Base-by-base conservation (phyloP, 192 early-diverging fungal genomes). In the Pilaira anomala region DNA sequence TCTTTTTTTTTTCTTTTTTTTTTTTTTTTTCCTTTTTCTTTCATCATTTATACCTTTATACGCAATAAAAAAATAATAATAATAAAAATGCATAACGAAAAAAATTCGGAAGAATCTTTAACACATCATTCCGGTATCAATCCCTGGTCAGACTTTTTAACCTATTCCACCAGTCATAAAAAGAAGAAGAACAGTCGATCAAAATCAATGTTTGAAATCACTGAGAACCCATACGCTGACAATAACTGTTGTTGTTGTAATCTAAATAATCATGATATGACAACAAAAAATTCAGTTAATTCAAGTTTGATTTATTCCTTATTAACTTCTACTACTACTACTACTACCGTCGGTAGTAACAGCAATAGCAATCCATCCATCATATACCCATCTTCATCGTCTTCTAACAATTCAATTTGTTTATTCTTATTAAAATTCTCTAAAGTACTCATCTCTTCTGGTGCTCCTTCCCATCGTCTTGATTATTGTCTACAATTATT, bases 401-500 rank as follows among this genome's bases (percentile, higher is more conserved):
- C n/a, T n/a, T n/a, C n/a, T n/a, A n/a, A n/a, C n/a, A 36, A 9
- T 4, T 36, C 33, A 1, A 36, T 39, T 19, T 26, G 55, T n/a
- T 28, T 45, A 16, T 65, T 65, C 29, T 24, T 65, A 13, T 44
- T 65, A 9, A 41, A 54, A 33, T 65, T 65, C 11, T 33, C 52
- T 25, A 41, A 54, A 65, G 40, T 41, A 7, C 45, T 65, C 1
- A 41, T 56, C 46, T 28, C 36, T 11, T 44, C 26, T 6, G 63
- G 63, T 25, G 63, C 63, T 3, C 63, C 63, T 7, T 65, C 52
- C 16, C 63, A 65, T 65, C 63, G 63, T 8, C 25, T 65, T 12
- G 63, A 65, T 21, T 52, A 65, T 45, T 65, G 63, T n/a, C 40
- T 44, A 13, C 63, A 65, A 16, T 28, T 55, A 21, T 24, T 65